Conservation (phyloP, 78 protist genomes). For the Dictyostelium firmibasis region DNA sequence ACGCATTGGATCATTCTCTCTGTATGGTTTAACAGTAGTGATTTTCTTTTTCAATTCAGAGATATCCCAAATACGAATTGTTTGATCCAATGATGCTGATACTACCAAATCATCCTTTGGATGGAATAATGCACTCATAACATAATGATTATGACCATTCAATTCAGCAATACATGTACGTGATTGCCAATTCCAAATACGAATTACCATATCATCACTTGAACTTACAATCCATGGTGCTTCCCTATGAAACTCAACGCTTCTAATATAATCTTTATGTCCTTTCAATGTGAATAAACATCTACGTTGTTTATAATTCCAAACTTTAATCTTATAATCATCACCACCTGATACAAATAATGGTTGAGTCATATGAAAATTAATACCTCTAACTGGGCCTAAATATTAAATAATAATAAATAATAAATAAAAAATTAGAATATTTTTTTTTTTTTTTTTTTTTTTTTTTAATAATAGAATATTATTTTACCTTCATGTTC, state of each 20-base stretch:
- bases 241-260: constrained; percentile 95
- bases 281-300: constrained; percentile 97
- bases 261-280: constrained; percentile 98
- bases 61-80: constrained; percentile 99
- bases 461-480: not conserved
- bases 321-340: constrained; percentile 98
- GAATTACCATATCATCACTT: constrained; percentile 98
- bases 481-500: constrained; percentile 99
- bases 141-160: constrained; percentile 99
- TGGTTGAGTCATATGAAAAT: constrained; percentile 98
- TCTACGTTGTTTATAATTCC: constrained; percentile 98
- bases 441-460: too few relatives aligned
- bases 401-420: not conserved
- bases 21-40: constrained; percentile 36
- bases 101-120: constrained; percentile 96
- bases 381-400: constrained; percentile 99
- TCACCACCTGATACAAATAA: constrained; percentile 99
- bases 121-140: constrained; percentile 99
- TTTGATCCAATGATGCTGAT: constrained; percentile 98
- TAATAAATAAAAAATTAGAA: not conserved
- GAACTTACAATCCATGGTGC: constrained; percentile 98
- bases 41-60: constrained; percentile 90
- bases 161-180: constrained; percentile 94
- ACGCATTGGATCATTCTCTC: constrained; percentile 59
- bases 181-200: constrained; percentile 99